Conservation (phyloP, 2,329 filamentous ascomycete genomes). For the Arthrocladium fulminans region DNA sequence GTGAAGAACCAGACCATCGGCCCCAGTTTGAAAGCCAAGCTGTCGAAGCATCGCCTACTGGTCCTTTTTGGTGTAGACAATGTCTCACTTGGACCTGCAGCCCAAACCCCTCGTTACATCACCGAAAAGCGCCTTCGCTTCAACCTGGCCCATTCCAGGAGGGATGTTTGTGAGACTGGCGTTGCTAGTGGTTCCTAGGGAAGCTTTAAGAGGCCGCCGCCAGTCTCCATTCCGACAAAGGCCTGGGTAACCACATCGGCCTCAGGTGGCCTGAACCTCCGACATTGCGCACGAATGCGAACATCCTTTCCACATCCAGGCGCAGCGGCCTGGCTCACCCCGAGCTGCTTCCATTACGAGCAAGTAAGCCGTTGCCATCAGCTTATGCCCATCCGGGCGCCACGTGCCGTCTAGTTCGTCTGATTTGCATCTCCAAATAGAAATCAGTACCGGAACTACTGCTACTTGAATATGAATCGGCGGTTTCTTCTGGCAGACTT, state of each 20-base stretch:
- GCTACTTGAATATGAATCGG: background rate
- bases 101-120: constrained; percentile 1
- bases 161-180: background rate
- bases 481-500: background rate
- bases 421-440: constrained; percentile 9
- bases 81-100: background rate
- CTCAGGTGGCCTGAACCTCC: background rate
- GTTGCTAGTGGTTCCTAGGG: constrained; percentile 4
- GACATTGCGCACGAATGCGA: constrained; percentile 1
- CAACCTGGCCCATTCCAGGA: background rate
- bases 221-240: background rate
- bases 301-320: background rate
- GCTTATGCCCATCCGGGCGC: constrained; percentile 8
- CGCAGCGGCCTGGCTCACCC: background rate
- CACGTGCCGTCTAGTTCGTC: constrained; percentile 6
- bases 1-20: background rate
- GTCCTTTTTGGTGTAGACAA: background rate
- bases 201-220: background rate
- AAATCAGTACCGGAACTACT: constrained; percentile 5
- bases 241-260: background rate
- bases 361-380: background rate
- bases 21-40: background rate
- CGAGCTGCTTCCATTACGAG: background rate
- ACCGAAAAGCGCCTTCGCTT: constrained; percentile 1
- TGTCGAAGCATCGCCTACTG: background rate